Base-by-base conservation (phyloP, 179 eudicot species). In the Corrigiola litoralis region DNA sequence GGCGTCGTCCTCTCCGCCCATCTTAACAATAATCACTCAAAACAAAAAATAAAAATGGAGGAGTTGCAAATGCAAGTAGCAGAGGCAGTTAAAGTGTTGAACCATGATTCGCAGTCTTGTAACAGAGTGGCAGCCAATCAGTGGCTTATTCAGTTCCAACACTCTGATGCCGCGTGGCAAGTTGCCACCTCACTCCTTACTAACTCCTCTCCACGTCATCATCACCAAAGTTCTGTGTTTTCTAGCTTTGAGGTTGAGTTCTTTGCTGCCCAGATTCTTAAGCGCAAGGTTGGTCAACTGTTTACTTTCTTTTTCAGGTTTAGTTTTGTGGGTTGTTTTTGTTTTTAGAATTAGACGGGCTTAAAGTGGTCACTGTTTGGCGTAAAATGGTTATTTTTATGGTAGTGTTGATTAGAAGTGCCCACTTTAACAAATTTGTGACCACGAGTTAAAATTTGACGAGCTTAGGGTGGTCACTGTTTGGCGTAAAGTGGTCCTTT, bases 191-290 rank as follows among this genome's bases (percentile, higher is more conserved):
- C 81, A 36, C 81, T 92, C 31, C 90, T 92, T 71, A 85, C 89
- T 37, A 82, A 89, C 25, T 77, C 82, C 52, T 79, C 81, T 67
- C 63, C 75, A 32, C 74, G 63, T 7, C 76, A 62, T n/a, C 75
- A 12, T 28, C 29, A 27, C 13, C 61, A 57, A 11, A 41, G 9
- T 20, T 79, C 70, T 2, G 65, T 69, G 55, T 62, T 69, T 41
- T 37, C 81, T 63, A 74, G 79, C 69, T 86, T 72, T 62, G 96
- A 92, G 72, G 84, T 90, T 40, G 84, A 92, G 66, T 92, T 92
- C 75, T 92, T 92, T 73, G 92, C 98, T 42, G 98, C 98, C 71
- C 98, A 92, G 79, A 87, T 90, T 79, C 97, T 92, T 77, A 92
- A 90, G 72, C 82, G 97, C 56, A 92, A 92, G 98, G 98, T 90